phyloP scores from a whole-genome alignment of 2,329 filamentous ascomycete genomes.

The Ceratocystis destructans region DNA sequence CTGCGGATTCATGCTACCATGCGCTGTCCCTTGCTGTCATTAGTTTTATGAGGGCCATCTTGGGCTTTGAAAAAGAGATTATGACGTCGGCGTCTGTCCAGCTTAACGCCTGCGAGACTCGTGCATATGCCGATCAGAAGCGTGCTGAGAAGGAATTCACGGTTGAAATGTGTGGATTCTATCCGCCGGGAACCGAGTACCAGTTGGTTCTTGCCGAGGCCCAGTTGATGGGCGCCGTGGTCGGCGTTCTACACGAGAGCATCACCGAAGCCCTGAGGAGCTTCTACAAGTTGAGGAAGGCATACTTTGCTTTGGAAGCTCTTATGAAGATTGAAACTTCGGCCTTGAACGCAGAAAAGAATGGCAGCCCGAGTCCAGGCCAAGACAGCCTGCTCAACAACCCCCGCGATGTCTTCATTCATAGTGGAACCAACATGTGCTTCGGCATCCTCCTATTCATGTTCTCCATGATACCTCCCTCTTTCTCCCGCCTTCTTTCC shows the following conservation, averaged over 20 bases:
- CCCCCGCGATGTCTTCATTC: conserved; percentile 73
- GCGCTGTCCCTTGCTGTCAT: conserved; percentile 68
- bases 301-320: conserved; percentile 66
- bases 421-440: conserved; percentile 78
- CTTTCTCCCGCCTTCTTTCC: conserved; percentile 73
- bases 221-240: conserved; percentile 77
- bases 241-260: conserved; percentile 83
- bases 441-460: conserved; percentile 76
- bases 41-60: conserved; percentile 69
- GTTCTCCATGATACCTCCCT: conserved; percentile 83
- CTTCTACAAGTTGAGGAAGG: conserved; percentile 85
- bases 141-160: conserved; percentile 52
- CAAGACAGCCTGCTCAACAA: conserved; percentile 29
- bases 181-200: conserved; percentile 75
- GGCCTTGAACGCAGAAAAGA: conserved; percentile 22
- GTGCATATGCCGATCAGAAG: conserved; percentile 62
- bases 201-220: conserved; percentile 71
- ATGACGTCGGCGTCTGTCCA: conserved; percentile 68
- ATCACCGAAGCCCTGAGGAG: conserved; percentile 80
- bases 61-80: conserved; percentile 84
- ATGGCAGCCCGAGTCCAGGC: neutral
- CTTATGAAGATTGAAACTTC: conserved; percentile 63
- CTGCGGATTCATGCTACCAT: conserved; percentile 69
- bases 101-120: conserved; percentile 61
- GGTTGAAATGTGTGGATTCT: conserved; percentile 37